Percentiles rank a stretch among this genome's conserved stretches.
Evolutionary conservation across 2,329 filamentous ascomycete genomes (phyloP).

Genomic region (Colletotrichum sp.): DNA sequence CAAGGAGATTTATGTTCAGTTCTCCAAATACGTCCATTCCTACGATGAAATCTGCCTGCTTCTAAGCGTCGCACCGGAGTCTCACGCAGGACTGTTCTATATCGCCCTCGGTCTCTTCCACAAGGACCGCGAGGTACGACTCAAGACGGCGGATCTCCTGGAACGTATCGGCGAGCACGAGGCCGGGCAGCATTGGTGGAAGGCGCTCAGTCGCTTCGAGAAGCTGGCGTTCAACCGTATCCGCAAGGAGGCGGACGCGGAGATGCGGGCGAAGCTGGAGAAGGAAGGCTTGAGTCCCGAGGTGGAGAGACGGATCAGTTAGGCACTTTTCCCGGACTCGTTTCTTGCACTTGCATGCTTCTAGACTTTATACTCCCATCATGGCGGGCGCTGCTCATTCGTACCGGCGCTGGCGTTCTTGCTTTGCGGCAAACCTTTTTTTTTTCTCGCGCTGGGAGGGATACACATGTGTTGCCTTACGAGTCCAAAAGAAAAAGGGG

Average conservation of each 20-base stretch:
- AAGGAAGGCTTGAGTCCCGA: conserved; percentile 46
- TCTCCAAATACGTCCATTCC: conserved; percentile 76
- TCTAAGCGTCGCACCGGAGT: conserved; percentile 82
- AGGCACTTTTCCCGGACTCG: conserved; percentile 19
- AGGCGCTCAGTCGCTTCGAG: conserved; percentile 82
- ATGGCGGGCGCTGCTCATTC: neutral
- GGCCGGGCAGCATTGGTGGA: conserved; percentile 94
- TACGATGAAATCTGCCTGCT: conserved; percentile 89
- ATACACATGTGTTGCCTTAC: neutral
- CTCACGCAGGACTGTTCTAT: conserved; percentile 89
- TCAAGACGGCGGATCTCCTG: conserved; percentile 78
- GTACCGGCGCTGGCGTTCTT: neutral
- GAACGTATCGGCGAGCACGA: conserved; percentile 86
- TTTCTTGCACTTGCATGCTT: conserved; percentile 5
- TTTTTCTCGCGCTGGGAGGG: neutral
- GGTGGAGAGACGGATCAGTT: conserved; percentile 56
- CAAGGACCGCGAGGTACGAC: conserved; percentile 79
- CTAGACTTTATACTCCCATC: neutral
- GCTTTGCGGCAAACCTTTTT: neutral
- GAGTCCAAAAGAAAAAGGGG: neutral
- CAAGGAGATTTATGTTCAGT: conserved; percentile 83
- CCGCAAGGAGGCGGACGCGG: conserved; percentile 67
- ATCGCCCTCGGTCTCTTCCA: conserved; percentile 91
- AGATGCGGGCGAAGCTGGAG: conserved; percentile 51
- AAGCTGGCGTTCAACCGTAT: conserved; percentile 86